A percentile compares a stretch with the other conserved stretches of the same genome.
Conservation (phyloP, 805 yeast species). For the Yamadazyma paraphyllophila region DNA sequence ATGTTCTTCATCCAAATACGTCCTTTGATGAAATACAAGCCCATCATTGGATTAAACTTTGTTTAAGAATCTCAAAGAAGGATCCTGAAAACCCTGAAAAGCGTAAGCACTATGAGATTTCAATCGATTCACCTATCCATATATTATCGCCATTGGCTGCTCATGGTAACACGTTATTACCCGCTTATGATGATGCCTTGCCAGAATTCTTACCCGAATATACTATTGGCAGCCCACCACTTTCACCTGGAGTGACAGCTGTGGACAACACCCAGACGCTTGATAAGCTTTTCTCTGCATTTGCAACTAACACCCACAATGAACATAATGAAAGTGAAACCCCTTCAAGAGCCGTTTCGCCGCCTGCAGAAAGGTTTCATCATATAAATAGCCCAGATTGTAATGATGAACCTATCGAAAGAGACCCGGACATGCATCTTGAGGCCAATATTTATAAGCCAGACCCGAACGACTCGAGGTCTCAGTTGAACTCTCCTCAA, state of each 20-base stretch:
- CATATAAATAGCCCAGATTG: constrained; percentile 24
- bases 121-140: constrained; percentile 92
- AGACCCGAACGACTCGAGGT: constrained; percentile 30
- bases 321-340: constrained; percentile 1
- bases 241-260: constrained; percentile 55
- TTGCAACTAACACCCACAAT: constrained; percentile 5
- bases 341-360: neutral
- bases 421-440: constrained; percentile 40
- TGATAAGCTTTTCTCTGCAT: constrained; percentile 14
- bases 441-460: constrained; percentile 57
- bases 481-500: constrained; percentile 58
- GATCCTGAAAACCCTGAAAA: constrained; percentile 54
- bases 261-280: constrained; percentile 30
- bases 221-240: constrained; percentile 41
- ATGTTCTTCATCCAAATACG: constrained; percentile 77
- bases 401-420: constrained; percentile 33
- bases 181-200: constrained; percentile 54
- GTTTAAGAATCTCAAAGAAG: constrained; percentile 71
- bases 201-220: constrained; percentile 23
- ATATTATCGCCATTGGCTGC: constrained; percentile 74
- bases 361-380: constrained; percentile 19
- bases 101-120: constrained; percentile 89
- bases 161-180: constrained; percentile 74
- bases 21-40: constrained; percentile 75
- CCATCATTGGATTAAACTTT: constrained; percentile 93